Evolutionary conservation across 768 basidiomycete genomes (phyloP), one percentile per base, ranked within the genome.

Genomic region (Hortiboletus flavorubellus): DNA sequence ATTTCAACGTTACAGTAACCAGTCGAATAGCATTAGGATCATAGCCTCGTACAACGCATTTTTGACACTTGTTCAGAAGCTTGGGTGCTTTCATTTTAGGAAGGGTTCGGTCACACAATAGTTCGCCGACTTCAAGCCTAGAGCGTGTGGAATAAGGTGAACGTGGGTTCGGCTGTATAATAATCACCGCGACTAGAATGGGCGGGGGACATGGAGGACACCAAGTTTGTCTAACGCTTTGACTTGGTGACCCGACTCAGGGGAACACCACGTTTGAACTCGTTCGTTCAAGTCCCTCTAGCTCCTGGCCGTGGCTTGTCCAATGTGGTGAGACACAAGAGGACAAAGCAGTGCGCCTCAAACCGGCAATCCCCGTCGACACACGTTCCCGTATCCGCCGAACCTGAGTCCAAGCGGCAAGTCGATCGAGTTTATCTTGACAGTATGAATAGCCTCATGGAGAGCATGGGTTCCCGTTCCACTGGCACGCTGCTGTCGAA

Each of bases 361-460:
- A 51, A 42, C 16, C 59, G 63, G 63, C 54, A 52, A 52, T 55
- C 48, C 30, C 65, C 63, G 55, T 46, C 30, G 3, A 54, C 62
- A 59, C 42, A n/a, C n/a, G 55, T 52, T 65, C 38, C 47, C 30
- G n/a, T n/a, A n/a, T n/a, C n/a, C n/a, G 21, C 21, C 21, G 21
- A 21, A 2, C 21, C 51, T 8, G 18, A 44, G 44, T 44, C 45
- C 40, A 43, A 49, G 29, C 49, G 34, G 59, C 46, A 40, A 31
- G 46, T 42, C 29, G 55, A 56, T 64, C 47, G 50, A 46, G 54
- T 23, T 34, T 39, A 46, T 58, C 53, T 53, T 37, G 39, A 42
- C 55, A 43, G 46, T 50, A 66, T 63, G 46, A 43, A 48, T 40
- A 23, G 56, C 64, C 61, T 63, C 59, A 42, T 60, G 64, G 49